Evolutionary conservation across 768 basidiomycete genomes (phyloP), one percentile per base, ranked within the genome.

Genomic region (Fomitopsis pulvina): DNA sequence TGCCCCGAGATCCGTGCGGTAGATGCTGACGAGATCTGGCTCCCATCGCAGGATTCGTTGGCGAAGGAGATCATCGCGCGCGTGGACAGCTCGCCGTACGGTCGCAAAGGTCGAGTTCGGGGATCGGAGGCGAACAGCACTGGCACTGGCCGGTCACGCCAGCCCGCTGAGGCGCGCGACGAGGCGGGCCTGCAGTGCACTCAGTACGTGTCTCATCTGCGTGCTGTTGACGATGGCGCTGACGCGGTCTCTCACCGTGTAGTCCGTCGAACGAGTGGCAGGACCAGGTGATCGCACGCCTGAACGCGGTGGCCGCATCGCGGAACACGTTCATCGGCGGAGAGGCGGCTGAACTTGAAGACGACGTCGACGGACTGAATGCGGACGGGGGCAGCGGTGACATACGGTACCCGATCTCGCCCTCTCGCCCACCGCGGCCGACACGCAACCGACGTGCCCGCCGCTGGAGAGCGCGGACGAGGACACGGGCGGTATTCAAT

Each of bases 241-340:
- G 25, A 47, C 51, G 51, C 52, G n/a, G 18, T 40, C n/a, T 48
- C 29, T 51, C 29, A n/a, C n/a, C n/a, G n/a, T n/a, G 16, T 45
- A 89, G 86, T 55, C 87, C 87, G 16, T 85, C 86, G 21, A 83
- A 81, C 54, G 87, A 91, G 65, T 91, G 88, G 88, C 89, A 91
- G 64, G 86, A 87, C 58, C 71, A 72, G 40, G 81, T 91, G 2
- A 67, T 62, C 28, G 58, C 56, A 3, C 62, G 56, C 6, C 52
- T 71, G 47, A 62, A 62, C 45, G 37, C 54, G 24, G 58, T 57
- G 14, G 65, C 64, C 18, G 59, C 47, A 18, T 43, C 50, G 26
- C 62, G 64, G 10, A 58, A 60, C 42, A 61, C 63, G 5, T 48
- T 53, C 10, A 26, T 63, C 41, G 50, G 51, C 11, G 56, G 53